These are phyloP conservation scores for Hortiboletus campestris DNA, from an alignment of 768 basidiomycete species.

Conservation along the genomic window DNA sequence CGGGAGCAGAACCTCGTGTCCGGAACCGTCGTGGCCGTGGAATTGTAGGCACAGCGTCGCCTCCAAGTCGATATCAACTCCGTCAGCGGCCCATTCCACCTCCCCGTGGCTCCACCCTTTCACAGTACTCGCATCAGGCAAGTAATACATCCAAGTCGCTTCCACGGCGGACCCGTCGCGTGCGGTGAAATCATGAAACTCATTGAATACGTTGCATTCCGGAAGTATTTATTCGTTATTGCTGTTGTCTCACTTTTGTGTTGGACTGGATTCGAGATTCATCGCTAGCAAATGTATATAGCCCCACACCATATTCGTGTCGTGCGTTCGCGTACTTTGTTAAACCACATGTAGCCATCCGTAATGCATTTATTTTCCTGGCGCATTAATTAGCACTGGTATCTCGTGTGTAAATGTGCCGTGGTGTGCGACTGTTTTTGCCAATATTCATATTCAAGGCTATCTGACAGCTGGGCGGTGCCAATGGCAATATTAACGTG, in stretches of 20 bases:
- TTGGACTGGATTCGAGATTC: conserved; percentile 7
- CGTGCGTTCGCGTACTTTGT: neutral
- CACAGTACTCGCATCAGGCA: conserved; percentile 18
- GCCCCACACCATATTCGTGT: neutral
- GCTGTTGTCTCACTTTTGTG: conserved; percentile 30
- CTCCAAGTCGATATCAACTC: conserved; percentile 28
- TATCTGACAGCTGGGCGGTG: too few species aligned
- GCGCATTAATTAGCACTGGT: neutral
- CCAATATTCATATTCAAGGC: too few species aligned
- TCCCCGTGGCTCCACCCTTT: conserved; percentile 12
- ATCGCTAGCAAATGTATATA: conserved; percentile 2
- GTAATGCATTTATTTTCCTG: too few species aligned
- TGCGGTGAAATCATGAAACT: conserved; percentile 5
- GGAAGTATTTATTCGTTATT: conserved; percentile 36
- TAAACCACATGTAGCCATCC: conserved; percentile 4
- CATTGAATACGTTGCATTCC: neutral
- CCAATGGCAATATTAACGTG: too few species aligned
- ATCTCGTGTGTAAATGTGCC: neutral
- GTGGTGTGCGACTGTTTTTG: neutral
- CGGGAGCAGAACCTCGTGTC: neutral
- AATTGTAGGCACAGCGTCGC: neutral
- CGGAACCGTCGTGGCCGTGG: conserved; percentile 12
- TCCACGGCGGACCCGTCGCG: conserved; percentile 14
- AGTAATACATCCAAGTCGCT: conserved; percentile 12
- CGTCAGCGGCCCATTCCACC: conserved; percentile 28